Base-by-base conservation (phyloP, 2,329 filamentous ascomycete species). In the Neonectria faginata region DNA sequence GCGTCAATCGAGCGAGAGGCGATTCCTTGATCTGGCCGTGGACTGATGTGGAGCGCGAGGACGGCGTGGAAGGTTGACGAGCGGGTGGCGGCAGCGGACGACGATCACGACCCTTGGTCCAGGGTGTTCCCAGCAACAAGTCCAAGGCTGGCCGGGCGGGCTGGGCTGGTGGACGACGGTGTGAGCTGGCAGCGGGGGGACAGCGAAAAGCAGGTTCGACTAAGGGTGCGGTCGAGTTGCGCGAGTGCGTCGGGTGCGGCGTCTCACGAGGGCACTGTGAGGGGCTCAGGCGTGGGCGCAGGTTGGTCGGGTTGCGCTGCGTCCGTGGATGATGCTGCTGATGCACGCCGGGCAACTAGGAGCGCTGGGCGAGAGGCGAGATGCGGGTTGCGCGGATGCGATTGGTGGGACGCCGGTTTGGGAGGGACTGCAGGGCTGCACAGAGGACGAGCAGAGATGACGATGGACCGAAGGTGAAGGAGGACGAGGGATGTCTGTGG, bases 31-130 rank as follows among this genome's bases (percentile, higher is more conserved):
- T 71, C 64, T 65, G 58, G 68, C 56, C 68, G 67, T 72, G 70
- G 72, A 65, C 72, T 74, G 72, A 73, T 74, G 72, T 74, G 72
- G 72, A 74, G 66, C 70, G 57, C 62, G 70, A 69, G 64, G 71
- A 67, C 61, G 62, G 59, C 64, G 68, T 63, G 51, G 54, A 57
- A 67, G 55, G 58, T 61, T 31, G 56, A 64, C 62, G 52, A 68
- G 62, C 70, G 61, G 66, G 70, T 68, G 71, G 66, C 65, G 62
- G 68, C 63, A 73, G 66, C 50, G 61, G 57, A 63, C 55, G 70
- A 64, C 64, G 72, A 74, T 74, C 72, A 68, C 68, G 64, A 67
- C 67, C 63, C 67, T 66, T 29, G 62, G 58, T 63, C 52, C 66
- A 71, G 71, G 72, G 68, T 70, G 62, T 68, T 71, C 65, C 65